Evolutionary conservation across 106 monocot species (phyloP).

Genomic region (Alisma plantagoaquatica): DNA sequence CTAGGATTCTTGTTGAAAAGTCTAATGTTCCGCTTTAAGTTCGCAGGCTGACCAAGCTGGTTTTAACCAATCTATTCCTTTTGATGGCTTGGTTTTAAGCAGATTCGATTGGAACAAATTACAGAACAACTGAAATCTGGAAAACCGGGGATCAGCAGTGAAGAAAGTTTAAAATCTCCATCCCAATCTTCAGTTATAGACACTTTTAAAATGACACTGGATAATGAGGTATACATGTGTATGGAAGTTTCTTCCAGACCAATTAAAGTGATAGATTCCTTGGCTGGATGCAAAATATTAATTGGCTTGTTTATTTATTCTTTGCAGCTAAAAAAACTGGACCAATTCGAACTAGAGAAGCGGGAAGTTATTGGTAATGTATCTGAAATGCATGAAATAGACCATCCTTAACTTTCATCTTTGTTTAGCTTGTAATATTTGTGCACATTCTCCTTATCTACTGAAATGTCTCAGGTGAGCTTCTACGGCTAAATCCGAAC

Average conservation of each 20-base stretch:
- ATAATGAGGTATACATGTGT: conserved; percentile 36
- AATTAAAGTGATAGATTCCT: not conserved
- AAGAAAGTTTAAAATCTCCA: conserved; percentile 33
- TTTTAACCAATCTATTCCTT: conserved; percentile 11
- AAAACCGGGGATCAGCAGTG: conserved; percentile 38
- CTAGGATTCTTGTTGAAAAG: too few species aligned
- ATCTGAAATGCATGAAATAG: not conserved
- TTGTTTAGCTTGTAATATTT: not conserved
- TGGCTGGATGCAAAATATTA: not conserved
- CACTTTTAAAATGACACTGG: conserved; percentile 18
- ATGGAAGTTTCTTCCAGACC: not conserved
- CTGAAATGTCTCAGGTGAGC: conserved; percentile 66
- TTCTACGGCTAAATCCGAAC: conserved; percentile 65
- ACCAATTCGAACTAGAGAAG: conserved; percentile 74
- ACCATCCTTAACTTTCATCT: not conserved
- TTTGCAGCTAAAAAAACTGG: conserved; percentile 32
- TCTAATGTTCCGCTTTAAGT: too few species aligned
- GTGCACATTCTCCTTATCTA: too few species aligned
- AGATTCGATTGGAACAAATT: conserved; percentile 95
- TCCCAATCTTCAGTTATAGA: conserved; percentile 17
- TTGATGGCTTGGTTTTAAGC: conserved; percentile 53
- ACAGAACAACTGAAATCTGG: conserved; percentile 58
- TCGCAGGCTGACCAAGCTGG: too few species aligned
- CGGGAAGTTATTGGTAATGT: conserved; percentile 66
- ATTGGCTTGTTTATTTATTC: not conserved